phyloP scores from a whole-genome alignment of 306 rosid genomes.

The Albizia julibrissin region DNA sequence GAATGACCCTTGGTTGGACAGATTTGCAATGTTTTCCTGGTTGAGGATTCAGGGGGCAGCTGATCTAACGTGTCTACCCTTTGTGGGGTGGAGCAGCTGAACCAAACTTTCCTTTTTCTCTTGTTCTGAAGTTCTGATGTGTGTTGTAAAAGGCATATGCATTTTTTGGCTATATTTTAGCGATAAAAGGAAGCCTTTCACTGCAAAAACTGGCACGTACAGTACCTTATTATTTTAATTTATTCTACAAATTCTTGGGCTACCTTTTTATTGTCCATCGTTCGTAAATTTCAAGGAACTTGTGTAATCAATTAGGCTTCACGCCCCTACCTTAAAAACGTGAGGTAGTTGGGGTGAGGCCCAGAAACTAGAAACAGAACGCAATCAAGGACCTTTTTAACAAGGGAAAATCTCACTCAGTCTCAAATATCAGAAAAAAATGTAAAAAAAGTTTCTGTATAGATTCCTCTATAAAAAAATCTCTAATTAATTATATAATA shows the following conservation, averaged over 20 bases:
- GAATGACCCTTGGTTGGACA: constrained; percentile 9
- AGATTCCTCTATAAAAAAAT: too few species aligned
- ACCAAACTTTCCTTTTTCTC: not conserved
- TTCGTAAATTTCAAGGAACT: too few species aligned
- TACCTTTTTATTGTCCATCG: not conserved
- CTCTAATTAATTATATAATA: too few species aligned
- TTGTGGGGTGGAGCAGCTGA: constrained; percentile 19
- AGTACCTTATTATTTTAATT: not conserved
- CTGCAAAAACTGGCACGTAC: not conserved
- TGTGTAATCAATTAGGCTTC: not conserved
- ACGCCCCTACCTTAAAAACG: not conserved
- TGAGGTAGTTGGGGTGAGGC: not conserved
- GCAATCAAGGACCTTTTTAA: not conserved
- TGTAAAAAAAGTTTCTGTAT: too few species aligned
- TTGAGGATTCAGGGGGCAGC: constrained; percentile 25
- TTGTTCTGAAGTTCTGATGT: not conserved
- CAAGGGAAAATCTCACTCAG: too few species aligned
- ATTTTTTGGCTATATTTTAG: constrained; percentile 16
- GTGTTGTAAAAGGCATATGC: constrained; percentile 16
- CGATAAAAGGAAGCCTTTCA: not conserved
- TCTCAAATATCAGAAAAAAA: too few species aligned
- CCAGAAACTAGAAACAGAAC: not conserved
- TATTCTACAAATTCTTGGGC: not conserved
- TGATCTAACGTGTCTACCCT: constrained; percentile 24
- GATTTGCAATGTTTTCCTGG: constrained; percentile 16